Conservation (phyloP, 768 basidiomycete species). For the Calocybe indica region DNA sequence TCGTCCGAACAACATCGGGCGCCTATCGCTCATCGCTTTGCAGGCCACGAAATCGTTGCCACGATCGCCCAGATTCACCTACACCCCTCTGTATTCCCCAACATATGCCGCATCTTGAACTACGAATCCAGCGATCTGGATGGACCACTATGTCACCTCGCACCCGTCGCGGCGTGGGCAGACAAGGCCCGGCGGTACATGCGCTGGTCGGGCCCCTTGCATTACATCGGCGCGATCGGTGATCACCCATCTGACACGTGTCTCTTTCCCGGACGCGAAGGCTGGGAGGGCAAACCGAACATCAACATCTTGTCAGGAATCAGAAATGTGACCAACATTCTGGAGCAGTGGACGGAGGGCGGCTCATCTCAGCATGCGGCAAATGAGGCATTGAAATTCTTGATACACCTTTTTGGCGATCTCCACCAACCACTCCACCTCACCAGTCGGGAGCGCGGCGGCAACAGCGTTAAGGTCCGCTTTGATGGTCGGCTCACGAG, state of each 20-base stretch:
- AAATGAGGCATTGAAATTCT: slow-evolving; percentile 84
- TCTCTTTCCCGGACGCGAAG: slow-evolving; percentile 65
- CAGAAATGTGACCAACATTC: slow-evolving; percentile 63
- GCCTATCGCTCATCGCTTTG: not conserved
- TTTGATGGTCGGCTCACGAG: slow-evolving; percentile 73
- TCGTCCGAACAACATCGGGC: not conserved
- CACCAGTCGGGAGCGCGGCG: slow-evolving; percentile 81
- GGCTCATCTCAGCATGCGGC: slow-evolving; percentile 29
- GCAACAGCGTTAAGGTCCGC: slow-evolving; percentile 70
- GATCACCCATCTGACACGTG: slow-evolving; percentile 80
- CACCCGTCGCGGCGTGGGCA: slow-evolving; percentile 85
- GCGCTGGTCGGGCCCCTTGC: slow-evolving; percentile 69
- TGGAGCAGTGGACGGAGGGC: slow-evolving; percentile 43
- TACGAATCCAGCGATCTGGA: slow-evolving; percentile 26
- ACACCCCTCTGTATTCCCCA: slow-evolving; percentile 60
- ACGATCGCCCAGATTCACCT: slow-evolving; percentile 94
- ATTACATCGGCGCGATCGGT: slow-evolving; percentile 68
- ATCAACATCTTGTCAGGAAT: slow-evolving; percentile 76
- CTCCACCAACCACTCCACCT: slow-evolving; percentile 93
- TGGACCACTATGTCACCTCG: slow-evolving; percentile 65
- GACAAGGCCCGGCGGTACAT: slow-evolving; percentile 60
- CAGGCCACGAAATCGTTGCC: slow-evolving; percentile 89
- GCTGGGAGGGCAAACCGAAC: slow-evolving; percentile 55
- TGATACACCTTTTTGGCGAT: slow-evolving; percentile 92
- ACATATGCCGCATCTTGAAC: slow-evolving; percentile 69